A percentile compares a stretch with the other conserved stretches of the same genome.
phyloP scores from a whole-genome alignment of 257 asterid species.

The Solanum commersonii region DNA sequence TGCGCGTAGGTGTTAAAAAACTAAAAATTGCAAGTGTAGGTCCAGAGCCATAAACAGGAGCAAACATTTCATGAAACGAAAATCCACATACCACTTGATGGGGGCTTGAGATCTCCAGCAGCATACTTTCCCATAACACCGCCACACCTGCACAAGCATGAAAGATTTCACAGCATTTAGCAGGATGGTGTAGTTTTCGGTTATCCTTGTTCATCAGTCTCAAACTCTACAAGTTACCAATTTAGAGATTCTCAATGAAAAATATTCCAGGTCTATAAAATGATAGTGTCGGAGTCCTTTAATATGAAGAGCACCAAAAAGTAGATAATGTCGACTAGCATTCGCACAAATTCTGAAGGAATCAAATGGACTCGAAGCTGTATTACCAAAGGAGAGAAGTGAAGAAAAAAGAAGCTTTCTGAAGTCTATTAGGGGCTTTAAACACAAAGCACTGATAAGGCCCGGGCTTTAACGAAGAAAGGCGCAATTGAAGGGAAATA shows the following conservation, averaged over 20 bases:
- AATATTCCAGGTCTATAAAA: neutral
- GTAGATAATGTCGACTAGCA: neutral
- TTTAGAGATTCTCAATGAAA: neutral
- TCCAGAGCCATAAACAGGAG: neutral
- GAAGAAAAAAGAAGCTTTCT: neutral
- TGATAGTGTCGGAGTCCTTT: neutral
- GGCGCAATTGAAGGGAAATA: neutral
- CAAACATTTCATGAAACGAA: neutral
- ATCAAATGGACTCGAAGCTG: neutral
- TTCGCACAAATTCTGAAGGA: neutral
- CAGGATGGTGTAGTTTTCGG: neutral
- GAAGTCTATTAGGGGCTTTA: neutral
- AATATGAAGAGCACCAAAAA: neutral
- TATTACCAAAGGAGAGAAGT: neutral
- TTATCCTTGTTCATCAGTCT: neutral
- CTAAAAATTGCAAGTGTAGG: neutral
- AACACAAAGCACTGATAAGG: neutral
- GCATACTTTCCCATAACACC: constrained; percentile 99
- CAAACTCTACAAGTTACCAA: neutral
- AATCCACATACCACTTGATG: constrained; percentile 63
- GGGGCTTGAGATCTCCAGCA: constrained; percentile 96
- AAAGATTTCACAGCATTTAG: neutral
- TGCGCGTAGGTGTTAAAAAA: neutral
- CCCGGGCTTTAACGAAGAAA: neutral
- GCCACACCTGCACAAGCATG: constrained; percentile 62